Conservation (phyloP, 495 filamentous ascomycete species). For the Diplogelasinospora grovesii region DNA sequence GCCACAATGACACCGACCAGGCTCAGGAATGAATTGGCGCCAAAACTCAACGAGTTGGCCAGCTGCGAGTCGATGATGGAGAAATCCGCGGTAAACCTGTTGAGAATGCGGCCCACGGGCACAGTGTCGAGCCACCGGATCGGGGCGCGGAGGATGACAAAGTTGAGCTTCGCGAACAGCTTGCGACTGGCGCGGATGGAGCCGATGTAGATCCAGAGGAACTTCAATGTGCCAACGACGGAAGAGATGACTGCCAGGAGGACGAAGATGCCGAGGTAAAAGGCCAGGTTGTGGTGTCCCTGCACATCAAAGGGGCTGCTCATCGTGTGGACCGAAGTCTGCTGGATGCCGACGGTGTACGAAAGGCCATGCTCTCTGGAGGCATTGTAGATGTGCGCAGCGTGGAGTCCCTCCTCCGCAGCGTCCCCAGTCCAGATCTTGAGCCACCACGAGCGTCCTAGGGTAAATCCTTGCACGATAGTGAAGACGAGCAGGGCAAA, state of each 20-base stretch:
- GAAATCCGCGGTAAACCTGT: slow-evolving; percentile 77
- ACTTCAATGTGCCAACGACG: slow-evolving; percentile 51
- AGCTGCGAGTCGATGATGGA: slow-evolving; percentile 60
- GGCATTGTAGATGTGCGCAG: slow-evolving; percentile 10
- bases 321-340: slow-evolving; percentile 27
- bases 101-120: slow-evolving; percentile 69
- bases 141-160: slow-evolving; percentile 60
- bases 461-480: slow-evolving; percentile 40
- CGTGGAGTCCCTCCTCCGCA: slow-evolving; percentile 19
- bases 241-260: slow-evolving; percentile 51
- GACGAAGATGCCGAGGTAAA: slow-evolving; percentile 65
- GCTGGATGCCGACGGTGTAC: slow-evolving; percentile 31
- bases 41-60: slow-evolving; percentile 51
- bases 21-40: slow-evolving; percentile 43
- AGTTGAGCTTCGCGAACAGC: slow-evolving; percentile 59
- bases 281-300: slow-evolving; percentile 33
- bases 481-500: slow-evolving; percentile 47
- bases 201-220: slow-evolving; percentile 49
- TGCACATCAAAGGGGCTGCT: slow-evolving; percentile 15
- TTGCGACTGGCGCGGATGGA: slow-evolving; percentile 57
- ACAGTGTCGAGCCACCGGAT: slow-evolving; percentile 77
- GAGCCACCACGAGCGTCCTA: slow-evolving; percentile 61
- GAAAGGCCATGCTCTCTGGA: slow-evolving; percentile 23
- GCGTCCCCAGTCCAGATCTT: slow-evolving; percentile 57
- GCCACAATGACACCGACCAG: slow-evolving; percentile 55